Conservation (phyloP, 129 eudicot species). For the Helianthus tuberosus region DNA sequence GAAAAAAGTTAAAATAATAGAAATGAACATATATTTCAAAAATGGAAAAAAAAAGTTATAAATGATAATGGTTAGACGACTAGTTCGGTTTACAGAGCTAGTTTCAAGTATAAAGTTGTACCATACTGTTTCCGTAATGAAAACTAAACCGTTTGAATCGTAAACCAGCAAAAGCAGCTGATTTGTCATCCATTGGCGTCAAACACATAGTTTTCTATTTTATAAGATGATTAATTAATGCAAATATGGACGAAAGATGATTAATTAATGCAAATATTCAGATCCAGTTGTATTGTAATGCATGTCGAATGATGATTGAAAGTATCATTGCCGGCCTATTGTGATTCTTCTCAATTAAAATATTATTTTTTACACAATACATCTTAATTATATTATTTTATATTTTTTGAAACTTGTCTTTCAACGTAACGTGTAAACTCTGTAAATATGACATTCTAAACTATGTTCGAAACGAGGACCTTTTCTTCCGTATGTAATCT, state of each 20-base stretch:
- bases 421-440: conserved; percentile 8
- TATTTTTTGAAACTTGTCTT: not conserved
- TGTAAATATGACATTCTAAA: not conserved
- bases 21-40: too few relatives aligned
- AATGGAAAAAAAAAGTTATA: too few relatives aligned
- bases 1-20: too few relatives aligned
- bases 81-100: too few relatives aligned
- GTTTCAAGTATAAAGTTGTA: too few relatives aligned
- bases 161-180: too few relatives aligned
- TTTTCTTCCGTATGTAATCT: not conserved
- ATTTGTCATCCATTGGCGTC: not conserved
- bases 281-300: not conserved
- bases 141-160: too few relatives aligned
- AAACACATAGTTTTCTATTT: not conserved
- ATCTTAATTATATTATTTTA: not conserved
- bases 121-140: too few relatives aligned
- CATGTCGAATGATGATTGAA: conserved; percentile 3
- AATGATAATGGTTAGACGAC: too few relatives aligned
- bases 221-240: not conserved
- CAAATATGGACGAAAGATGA: not conserved
- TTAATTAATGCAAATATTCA: not conserved
- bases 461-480: not conserved
- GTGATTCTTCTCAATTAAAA: not conserved
- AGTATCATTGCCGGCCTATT: not conserved
- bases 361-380: not conserved